Percentiles rank a stretch among this genome's conserved stretches.
Conservation (phyloP, 73 alveolate genomes). For the Symbiodinium pilosum region DNA sequence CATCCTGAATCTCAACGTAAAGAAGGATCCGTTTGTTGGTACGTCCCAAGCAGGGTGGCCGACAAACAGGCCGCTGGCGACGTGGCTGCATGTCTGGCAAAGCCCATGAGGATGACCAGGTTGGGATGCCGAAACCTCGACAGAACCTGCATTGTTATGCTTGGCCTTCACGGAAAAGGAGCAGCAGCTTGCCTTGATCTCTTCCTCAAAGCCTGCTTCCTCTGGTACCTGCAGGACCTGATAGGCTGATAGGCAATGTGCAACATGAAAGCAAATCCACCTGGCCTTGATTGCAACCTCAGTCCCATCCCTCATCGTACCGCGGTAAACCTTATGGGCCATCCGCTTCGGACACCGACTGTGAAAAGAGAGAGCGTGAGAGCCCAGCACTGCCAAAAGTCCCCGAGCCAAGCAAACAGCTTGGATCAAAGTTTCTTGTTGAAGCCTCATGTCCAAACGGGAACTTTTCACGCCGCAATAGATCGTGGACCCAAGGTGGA, state of each 20-base stretch:
- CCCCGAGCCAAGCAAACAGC: conserved; percentile 88
- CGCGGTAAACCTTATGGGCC: conserved; percentile 26
- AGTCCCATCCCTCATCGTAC: conserved; percentile 53
- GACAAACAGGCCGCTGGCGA: neutral
- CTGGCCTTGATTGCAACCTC: conserved; percentile 71
- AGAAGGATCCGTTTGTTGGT: neutral
- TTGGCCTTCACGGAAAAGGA: neutral
- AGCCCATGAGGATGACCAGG: conserved; percentile 91
- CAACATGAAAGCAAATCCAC: neutral
- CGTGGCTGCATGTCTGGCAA: conserved; percentile 35
- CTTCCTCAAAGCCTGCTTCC: conserved; percentile 89
- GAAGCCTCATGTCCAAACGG: neutral
- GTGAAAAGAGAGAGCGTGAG: neutral
- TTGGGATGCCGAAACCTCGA: conserved; percentile 84
- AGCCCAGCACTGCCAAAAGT: conserved; percentile 54
- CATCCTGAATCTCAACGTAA: too few relatives aligned
- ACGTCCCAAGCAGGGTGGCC: neutral
- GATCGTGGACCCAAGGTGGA: neutral
- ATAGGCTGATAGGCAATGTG: neutral
- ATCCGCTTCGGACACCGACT: neutral
- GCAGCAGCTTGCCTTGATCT: conserved; percentile 24
- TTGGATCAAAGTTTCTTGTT: conserved; percentile 56
- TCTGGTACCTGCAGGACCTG: conserved; percentile 79
- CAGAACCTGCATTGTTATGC: neutral
- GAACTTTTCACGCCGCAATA: neutral